These are phyloP conservation scores for Neurospora sp. DNA, from an alignment of 2,329 filamentous ascomycete genomes.

Conservation along the genomic window DNA sequence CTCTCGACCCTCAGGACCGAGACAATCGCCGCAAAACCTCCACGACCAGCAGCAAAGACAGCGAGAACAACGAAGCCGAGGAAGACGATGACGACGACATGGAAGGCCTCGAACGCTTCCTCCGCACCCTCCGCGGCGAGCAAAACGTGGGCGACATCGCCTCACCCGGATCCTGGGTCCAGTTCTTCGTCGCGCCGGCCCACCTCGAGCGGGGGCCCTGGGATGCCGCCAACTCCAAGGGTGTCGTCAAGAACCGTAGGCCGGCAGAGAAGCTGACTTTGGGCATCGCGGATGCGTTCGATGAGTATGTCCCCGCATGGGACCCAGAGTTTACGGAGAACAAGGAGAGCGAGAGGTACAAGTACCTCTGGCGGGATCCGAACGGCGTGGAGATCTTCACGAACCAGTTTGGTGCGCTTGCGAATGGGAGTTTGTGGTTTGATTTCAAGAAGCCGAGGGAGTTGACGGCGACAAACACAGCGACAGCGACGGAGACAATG, in stretches of 20 bases:
- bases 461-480: not conserved
- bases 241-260: not conserved
- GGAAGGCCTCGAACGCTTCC: slow-evolving; percentile 43
- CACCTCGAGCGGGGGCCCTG: not conserved
- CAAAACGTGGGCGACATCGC: slow-evolving; percentile 43
- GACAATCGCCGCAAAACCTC: not conserved
- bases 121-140: slow-evolving; percentile 35
- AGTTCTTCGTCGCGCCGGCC: slow-evolving; percentile 46
- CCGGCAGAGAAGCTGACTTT: not conserved
- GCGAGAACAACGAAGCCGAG: slow-evolving; percentile 17
- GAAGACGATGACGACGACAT: slow-evolving; percentile 37
- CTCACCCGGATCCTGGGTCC: slow-evolving; percentile 53
- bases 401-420: not conserved
- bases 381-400: not conserved
- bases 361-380: not conserved
- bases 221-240: not conserved
- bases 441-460: not conserved
- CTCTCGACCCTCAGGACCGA: slow-evolving; percentile 58
- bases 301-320: not conserved
- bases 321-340: not conserved
- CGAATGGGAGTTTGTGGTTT: slow-evolving; percentile 8
- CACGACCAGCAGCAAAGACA: not conserved
- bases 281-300: not conserved
- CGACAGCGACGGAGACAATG: not conserved
- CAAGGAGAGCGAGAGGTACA: not conserved